These are phyloP conservation scores for Kingdonia uniflora DNA, from an alignment of 164 flowering plant genomes.

Conservation along the genomic window DNA sequence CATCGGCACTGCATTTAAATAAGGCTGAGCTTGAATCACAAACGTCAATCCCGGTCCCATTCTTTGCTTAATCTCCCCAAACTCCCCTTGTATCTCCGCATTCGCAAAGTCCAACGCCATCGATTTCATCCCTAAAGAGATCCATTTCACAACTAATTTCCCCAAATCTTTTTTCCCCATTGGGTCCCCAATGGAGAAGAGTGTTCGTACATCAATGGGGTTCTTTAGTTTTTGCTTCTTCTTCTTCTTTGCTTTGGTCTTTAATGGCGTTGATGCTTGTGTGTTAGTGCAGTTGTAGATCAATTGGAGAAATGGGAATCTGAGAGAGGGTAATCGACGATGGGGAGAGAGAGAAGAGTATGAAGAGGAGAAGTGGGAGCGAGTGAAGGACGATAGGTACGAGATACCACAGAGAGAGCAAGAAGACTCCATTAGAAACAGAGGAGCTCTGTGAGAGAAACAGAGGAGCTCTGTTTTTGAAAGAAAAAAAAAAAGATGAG, in stretches of 20 bases:
- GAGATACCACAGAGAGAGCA: constrained; percentile 1
- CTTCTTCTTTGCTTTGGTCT: background rate
- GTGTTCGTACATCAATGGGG: constrained; percentile 5
- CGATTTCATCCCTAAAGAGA: constrained; percentile 64
- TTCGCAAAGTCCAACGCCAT: constrained; percentile 71
- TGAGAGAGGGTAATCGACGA: background rate
- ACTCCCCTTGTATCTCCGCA: constrained; percentile 66
- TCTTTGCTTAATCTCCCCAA: constrained; percentile 41
- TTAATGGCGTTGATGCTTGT: background rate
- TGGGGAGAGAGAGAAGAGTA: background rate
- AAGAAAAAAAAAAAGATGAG: no score
- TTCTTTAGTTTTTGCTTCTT: background rate
- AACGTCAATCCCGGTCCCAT: constrained; percentile 75
- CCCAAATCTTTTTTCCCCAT: constrained; percentile 72
- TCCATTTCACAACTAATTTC: constrained; percentile 69
- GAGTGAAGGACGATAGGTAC: no score
- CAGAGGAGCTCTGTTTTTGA: no score
- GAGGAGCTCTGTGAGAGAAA: no score
- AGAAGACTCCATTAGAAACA: constrained; percentile 4
- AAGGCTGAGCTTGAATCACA: constrained; percentile 78
- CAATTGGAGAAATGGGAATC: constrained; percentile 5
- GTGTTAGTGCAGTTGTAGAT: background rate
- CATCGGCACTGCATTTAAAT: constrained; percentile 75
- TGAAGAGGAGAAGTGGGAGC: no score
- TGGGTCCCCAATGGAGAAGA: constrained; percentile 61